Evolutionary conservation across 345 rosid species (phyloP).

Genomic region (Nephelium lappaceum): DNA sequence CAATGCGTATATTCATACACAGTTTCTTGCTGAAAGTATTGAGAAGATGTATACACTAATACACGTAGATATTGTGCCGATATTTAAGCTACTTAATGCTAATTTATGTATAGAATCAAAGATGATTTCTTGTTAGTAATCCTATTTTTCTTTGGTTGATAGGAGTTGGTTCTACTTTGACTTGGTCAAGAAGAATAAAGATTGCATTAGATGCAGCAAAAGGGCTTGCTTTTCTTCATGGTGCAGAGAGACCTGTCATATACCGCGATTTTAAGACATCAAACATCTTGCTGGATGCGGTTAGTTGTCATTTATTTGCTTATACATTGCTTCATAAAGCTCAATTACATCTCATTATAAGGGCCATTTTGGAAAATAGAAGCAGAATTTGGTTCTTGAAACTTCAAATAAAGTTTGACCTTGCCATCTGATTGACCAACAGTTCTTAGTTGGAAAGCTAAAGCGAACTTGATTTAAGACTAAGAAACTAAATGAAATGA

Average conservation of each 20-base stretch:
- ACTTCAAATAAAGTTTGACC: neutral
- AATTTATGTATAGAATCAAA: neutral
- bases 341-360: conserved; percentile 1
- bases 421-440: neutral
- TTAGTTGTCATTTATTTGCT: conserved; percentile 32
- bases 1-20: no score
- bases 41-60: no score
- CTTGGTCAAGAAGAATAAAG: conserved; percentile 94
- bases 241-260: conserved; percentile 83
- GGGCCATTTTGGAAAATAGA: conserved; percentile 10
- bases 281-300: conserved; percentile 86
- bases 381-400: neutral
- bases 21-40: no score
- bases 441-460: neutral
- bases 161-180: conserved; percentile 90
- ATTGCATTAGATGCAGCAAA: conserved; percentile 91
- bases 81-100: neutral
- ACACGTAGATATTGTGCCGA: neutral
- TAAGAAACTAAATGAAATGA: neutral
- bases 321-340: neutral
- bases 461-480: neutral
- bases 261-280: conserved; percentile 99
- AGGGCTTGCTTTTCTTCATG: conserved; percentile 97
- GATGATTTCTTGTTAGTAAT: conserved; percentile 15
- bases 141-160: conserved; percentile 26